A percentile compares a stretch with the other conserved stretches of the same genome.
Evolutionary conservation across 164 flowering plant species (phyloP).

Genomic region (Stephania yunnanensis): DNA sequence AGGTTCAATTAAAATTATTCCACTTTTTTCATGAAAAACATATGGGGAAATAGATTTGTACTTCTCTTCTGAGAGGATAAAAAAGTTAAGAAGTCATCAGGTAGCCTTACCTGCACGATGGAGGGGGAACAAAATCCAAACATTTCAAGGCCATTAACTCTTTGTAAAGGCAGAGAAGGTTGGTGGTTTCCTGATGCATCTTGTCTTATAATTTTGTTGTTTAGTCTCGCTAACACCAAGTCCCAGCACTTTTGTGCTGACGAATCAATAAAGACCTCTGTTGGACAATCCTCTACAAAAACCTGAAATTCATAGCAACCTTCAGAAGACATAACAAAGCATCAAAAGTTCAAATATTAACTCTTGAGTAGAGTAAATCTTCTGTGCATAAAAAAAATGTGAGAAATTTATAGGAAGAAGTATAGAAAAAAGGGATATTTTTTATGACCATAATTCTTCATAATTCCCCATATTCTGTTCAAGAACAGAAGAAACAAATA

Average conservation of each 20-base stretch:
- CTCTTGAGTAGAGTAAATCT: background rate
- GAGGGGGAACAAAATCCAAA: constrained; percentile 63
- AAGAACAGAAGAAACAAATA: constrained; percentile 1
- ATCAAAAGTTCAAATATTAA: background rate
- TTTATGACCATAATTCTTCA: background rate
- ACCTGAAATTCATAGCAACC: constrained; percentile 42
- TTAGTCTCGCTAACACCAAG: constrained; percentile 48
- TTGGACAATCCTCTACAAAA: constrained; percentile 50
- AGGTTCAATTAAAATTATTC: too few relatives aligned
- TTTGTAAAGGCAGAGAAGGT: constrained; percentile 22
- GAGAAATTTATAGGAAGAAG: background rate
- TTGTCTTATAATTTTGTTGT: constrained; percentile 38
- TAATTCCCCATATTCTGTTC: constrained; percentile 1
- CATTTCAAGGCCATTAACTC: constrained; percentile 65
- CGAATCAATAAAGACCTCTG: constrained; percentile 33
- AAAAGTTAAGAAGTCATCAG: background rate
- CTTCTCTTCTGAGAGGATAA: background rate
- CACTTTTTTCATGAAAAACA: too few relatives aligned
- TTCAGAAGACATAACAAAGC: constrained; percentile 1
- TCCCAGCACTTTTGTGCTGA: constrained; percentile 77
- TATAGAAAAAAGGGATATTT: background rate
- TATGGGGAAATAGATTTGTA: background rate
- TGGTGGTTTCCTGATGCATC: constrained; percentile 22
- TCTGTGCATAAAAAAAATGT: background rate
- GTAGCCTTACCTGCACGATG: constrained; percentile 49